A percentile compares a stretch with the other conserved stretches of the same genome.
Conservation (phyloP, 2,329 filamentous ascomycete genomes). For the Sporothrix brasiliensis region DNA sequence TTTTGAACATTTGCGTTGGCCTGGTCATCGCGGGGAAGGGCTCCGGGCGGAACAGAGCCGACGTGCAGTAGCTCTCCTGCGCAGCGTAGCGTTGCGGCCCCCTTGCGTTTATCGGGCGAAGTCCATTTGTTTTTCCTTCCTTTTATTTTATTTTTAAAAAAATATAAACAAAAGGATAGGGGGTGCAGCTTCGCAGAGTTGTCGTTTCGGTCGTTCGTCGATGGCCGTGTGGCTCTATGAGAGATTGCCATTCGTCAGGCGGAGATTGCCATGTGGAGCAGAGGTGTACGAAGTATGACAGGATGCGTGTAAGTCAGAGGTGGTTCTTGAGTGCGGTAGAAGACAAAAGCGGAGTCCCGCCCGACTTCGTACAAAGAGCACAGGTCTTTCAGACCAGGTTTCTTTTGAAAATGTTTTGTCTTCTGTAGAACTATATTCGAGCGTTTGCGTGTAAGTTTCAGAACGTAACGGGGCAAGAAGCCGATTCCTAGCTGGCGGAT, state of each 20-base stretch:
- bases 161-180: no score
- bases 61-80: slow-evolving; percentile 13
- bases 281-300: background rate
- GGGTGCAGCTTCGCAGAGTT: background rate
- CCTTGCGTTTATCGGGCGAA: slow-evolving; percentile 4
- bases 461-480: no score
- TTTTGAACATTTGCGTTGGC: background rate
- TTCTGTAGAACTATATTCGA: background rate
- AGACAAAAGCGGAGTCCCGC: background rate
- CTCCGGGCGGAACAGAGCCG: slow-evolving; percentile 26
- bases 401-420: background rate
- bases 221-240: background rate
- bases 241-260: slow-evolving; percentile 3
- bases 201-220: background rate
- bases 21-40: slow-evolving; percentile 30
- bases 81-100: background rate
- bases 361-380: no score
- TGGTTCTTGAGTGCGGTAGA: background rate
- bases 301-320: background rate
- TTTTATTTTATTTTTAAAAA: background rate
- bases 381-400: background rate
- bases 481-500: background rate
- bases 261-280: background rate
- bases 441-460: background rate
- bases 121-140: background rate